Percentiles rank a stretch among this genome's conserved stretches.
Evolutionary conservation across 352 stramenopile species (phyloP).

Genomic region (Globisporangium viniferum): DNA sequence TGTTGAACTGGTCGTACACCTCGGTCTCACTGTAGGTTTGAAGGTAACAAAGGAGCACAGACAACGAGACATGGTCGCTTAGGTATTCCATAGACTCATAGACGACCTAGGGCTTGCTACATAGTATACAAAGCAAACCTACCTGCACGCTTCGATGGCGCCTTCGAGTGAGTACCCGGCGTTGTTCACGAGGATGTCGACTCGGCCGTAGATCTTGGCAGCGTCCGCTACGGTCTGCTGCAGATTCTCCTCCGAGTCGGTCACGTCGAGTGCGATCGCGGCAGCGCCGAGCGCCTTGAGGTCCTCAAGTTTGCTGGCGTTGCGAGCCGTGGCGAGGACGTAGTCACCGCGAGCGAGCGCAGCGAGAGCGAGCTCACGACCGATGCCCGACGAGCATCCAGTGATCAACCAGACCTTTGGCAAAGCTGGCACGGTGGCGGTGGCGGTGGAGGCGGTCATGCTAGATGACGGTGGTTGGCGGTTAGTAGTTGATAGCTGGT

Average conservation of each 20-base stretch:
- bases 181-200: constrained; percentile 65
- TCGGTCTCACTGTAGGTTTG: constrained; percentile 14
- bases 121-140: not conserved
- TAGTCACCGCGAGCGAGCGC: not conserved
- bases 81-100: not conserved
- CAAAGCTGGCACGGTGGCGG: not conserved
- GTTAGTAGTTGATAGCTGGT: not conserved
- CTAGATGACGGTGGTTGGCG: not conserved
- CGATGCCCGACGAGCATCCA: not conserved
- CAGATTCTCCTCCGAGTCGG: not conserved
- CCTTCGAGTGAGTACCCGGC: constrained; percentile 19
- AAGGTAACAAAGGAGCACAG: not conserved
- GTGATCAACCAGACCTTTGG: not conserved
- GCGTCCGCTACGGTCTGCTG: not conserved
- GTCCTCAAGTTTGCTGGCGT: not conserved
- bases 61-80: too few species aligned
- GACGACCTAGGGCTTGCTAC: not conserved
- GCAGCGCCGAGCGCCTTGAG: not conserved
- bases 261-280: not conserved
- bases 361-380: not conserved
- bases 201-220: constrained; percentile 14
- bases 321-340: not conserved
- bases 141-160: not conserved
- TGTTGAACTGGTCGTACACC: constrained; percentile 35
- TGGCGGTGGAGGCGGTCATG: not conserved